Evolutionary conservation across 1,139 yeast species (phyloP), one percentile per base, ranked within the genome.

Genomic region (Hanseniaspora uvarum): DNA sequence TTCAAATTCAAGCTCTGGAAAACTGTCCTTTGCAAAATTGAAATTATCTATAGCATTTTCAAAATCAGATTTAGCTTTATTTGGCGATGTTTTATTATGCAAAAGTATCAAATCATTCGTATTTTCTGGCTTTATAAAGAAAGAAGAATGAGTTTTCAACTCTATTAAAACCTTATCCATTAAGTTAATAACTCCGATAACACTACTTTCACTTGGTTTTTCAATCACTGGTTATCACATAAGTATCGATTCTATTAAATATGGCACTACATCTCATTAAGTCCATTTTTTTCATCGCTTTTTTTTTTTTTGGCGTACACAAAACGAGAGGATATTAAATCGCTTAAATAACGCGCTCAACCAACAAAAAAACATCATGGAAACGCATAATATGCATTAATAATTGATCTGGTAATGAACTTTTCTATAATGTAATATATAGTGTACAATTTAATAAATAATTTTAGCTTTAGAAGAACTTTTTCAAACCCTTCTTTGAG

Each of bases 401-500:
- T n/a, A n/a, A n/a, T n/a, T n/a, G n/a, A n/a, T n/a, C n/a, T n/a
- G n/a, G n/a, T n/a, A n/a, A n/a, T n/a, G n/a, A n/a, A n/a, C n/a
- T n/a, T n/a, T n/a, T n/a, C n/a, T n/a, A n/a, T n/a, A 28, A 28
- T 28, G 31, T 6, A 26, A 28, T 28, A 28, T 28, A 28, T 28
- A 28, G 2, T 28, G 31, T 10, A 4, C n/a, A n/a, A n/a, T n/a
- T n/a, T n/a, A n/a, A n/a, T n/a, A n/a, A n/a, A n/a, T n/a, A n/a
- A n/a, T n/a, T n/a, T n/a, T n/a, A n/a, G 2, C 4, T 12, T 26
- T 50, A 50, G 8, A 50, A 50, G 43, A 36, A 50, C 46, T 53
- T 56, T 49, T 44, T 55, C 48, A 53, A 53, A 38, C 56, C 45
- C 48, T 53, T 56, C 24, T 51, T 55, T 11, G 52, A 55, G 23